Percentiles rank a stretch among this genome's conserved stretches.
phyloP scores from a whole-genome alignment of 352 stramenopile species.

The Globisporangium nodosum region DNA sequence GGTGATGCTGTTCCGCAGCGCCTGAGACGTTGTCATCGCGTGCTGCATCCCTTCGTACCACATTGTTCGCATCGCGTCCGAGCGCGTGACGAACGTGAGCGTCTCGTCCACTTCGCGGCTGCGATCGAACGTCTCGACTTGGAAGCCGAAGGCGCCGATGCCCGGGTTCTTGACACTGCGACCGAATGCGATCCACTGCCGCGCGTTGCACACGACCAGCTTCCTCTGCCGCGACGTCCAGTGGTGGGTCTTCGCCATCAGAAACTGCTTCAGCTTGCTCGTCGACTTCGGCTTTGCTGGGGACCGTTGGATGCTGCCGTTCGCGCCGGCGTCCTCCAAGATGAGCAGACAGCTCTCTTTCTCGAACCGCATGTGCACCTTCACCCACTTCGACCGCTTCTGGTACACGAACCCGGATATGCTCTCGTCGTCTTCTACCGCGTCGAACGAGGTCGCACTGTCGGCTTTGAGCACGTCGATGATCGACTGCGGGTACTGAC shows the following conservation, averaged over 20 bases:
- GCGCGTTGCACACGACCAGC: conserved; percentile 64
- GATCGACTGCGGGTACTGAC: conserved; percentile 65
- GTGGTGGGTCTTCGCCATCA: conserved; percentile 47
- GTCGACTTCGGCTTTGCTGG: conserved; percentile 17
- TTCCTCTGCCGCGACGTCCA: conserved; percentile 55
- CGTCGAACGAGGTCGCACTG: conserved; percentile 47
- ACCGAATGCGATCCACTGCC: conserved; percentile 75
- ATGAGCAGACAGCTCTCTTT: conserved; percentile 52
- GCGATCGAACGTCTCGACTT: conserved; percentile 70
- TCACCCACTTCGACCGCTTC: conserved; percentile 69
- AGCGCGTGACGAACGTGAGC: conserved; percentile 69
- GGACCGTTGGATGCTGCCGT: neutral
- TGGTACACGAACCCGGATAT: conserved; percentile 67
- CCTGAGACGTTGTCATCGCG: conserved; percentile 37
- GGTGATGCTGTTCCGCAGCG: conserved; percentile 42
- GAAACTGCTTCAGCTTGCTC: conserved; percentile 58
- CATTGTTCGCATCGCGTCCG: conserved; percentile 36
- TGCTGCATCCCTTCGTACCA: conserved; percentile 64
- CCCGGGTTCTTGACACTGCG: conserved; percentile 62
- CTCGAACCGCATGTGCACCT: conserved; percentile 66
- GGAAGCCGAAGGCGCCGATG: conserved; percentile 66
- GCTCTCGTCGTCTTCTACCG: conserved; percentile 44
- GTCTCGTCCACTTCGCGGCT: conserved; percentile 71
- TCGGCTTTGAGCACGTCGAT: conserved; percentile 63
- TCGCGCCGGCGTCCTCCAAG: conserved; percentile 29